These are phyloP conservation scores for Lepiota venenata DNA, from an alignment of 768 basidiomycete genomes.

Conservation along the genomic window DNA sequence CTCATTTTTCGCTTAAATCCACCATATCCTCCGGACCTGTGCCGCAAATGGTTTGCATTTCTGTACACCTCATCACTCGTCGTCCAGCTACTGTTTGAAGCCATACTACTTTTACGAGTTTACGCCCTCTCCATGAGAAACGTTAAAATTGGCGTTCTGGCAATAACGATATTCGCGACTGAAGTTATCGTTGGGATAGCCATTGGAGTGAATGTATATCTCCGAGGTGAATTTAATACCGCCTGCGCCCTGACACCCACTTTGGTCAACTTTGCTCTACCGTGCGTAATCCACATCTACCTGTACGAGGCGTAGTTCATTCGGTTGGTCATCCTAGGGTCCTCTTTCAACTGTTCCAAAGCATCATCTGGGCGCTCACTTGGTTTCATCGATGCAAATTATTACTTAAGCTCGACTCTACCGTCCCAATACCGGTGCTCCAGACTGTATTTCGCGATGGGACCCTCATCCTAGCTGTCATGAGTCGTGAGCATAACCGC, in stretches of 20 bases:
- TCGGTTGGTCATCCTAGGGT: background rate
- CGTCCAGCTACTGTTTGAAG: background rate
- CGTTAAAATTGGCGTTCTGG: background rate
- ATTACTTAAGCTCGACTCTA: background rate
- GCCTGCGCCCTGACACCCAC: background rate
- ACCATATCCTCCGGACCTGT: background rate
- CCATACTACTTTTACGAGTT: background rate
- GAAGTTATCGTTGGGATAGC: background rate
- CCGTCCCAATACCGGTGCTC: background rate
- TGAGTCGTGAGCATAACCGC: background rate
- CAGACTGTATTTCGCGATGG: background rate
- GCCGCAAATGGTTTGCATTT: background rate
- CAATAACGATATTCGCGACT: background rate
- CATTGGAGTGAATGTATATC: background rate
- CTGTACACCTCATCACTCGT: background rate
- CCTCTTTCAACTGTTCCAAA: background rate
- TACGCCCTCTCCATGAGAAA: background rate
- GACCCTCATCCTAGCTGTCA: background rate
- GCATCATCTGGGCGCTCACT: background rate
- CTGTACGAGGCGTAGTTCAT: background rate
- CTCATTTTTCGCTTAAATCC: background rate
- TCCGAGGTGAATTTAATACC: background rate
- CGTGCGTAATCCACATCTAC: background rate
- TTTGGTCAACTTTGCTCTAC: background rate
- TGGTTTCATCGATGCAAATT: background rate